Evolutionary conservation across 208 protist genomes (phyloP), one percentile per base, ranked within the genome.

Genomic region (Jaenimonas drosophilae): DNA sequence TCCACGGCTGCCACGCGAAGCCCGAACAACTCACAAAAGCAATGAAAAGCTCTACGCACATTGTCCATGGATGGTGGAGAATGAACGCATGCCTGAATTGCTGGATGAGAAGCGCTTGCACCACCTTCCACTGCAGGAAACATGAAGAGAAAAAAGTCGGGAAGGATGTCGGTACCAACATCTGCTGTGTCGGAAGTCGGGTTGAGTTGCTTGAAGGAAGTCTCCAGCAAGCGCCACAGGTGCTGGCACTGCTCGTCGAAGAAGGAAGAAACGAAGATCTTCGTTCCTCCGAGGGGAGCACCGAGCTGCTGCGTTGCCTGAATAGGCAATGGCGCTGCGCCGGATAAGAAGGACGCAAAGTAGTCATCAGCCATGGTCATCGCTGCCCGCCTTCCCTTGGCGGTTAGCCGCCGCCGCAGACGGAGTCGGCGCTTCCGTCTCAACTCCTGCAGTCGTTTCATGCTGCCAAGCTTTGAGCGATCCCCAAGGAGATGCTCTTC

Each of bases 11-110:
- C 34, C 30, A 87, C 39, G 4, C 64, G 57, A 11, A 91, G 55
- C 12, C 82, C 82, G 28, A 91, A 91, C 2, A 87, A 41, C 31
- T 91, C 76, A 49, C 64, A 64, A 49, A 91, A 77, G 50, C 76
- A 85, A 23, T 36, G 38, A 33, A 87, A 61, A n/a, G 52, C 68
- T n/a, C 73, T 64, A 0, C 44, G 48, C 4, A 87, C 69, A 42
- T 81, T 83, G 1, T 46, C 37, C 20, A 49, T 38, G 2, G 49
- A 65, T 0, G 20, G 21, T 33, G 3, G 27, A 36, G 26, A 34
- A 61, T 6, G 29, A 12, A 9, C 9, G 7, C 4, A 9, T 4
- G 4, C 27, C 6, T 49, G 30, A 38, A 49, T 17, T 49, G 39
- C 11, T 39, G 39, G 29, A 49, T 38, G 30, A 49, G 44, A 49